Evolutionary conservation across 2,329 filamentous ascomycete genomes (phyloP).

Genomic region (Zymoseptoria pseudotritici): DNA sequence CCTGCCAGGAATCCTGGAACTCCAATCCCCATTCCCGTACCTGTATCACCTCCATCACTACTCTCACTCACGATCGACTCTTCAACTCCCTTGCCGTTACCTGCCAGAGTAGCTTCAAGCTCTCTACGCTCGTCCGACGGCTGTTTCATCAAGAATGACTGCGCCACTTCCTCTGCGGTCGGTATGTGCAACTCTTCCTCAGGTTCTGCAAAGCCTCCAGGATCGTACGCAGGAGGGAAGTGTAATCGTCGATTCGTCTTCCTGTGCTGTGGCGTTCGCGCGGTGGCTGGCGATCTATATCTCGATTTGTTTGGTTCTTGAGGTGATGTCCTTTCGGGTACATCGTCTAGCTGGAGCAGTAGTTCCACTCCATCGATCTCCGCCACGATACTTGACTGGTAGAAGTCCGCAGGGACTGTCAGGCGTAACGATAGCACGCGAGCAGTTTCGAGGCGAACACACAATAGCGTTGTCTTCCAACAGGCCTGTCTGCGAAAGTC

Average conservation of each 20-base stretch:
- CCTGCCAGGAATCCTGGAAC: slow-evolving; percentile 63
- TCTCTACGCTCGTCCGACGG: slow-evolving; percentile 57
- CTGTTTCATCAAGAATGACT: slow-evolving; percentile 70
- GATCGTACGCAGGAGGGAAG: slow-evolving; percentile 22
- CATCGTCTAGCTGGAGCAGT: slow-evolving; percentile 32
- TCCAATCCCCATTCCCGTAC: slow-evolving; percentile 63
- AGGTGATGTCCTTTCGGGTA: slow-evolving; percentile 14
- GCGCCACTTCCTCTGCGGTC: slow-evolving; percentile 64
- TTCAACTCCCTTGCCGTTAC: slow-evolving; percentile 49
- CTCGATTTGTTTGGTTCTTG: slow-evolving; percentile 31
- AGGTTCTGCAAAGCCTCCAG: slow-evolving; percentile 20
- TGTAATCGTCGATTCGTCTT: slow-evolving; percentile 30
- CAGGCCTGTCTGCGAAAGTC: slow-evolving; percentile 72
- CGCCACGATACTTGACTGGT: slow-evolving; percentile 72
- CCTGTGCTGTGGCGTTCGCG: slow-evolving; percentile 26
- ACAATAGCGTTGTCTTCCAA: slow-evolving; percentile 76
- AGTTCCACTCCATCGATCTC: slow-evolving; percentile 77
- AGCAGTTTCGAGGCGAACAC: slow-evolving; percentile 64
- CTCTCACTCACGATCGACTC: slow-evolving; percentile 48
- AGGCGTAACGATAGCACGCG: slow-evolving; percentile 69
- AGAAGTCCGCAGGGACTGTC: slow-evolving; percentile 81
- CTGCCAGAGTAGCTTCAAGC: slow-evolving; percentile 60
- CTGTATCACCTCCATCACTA: slow-evolving; percentile 54
- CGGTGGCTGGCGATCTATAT: slow-evolving; percentile 17
- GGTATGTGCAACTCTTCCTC: slow-evolving; percentile 45